Evolutionary conservation across 805 yeast species (phyloP), one percentile per base, ranked within the genome.

Genomic region (Schwanniomyces yamadae): DNA sequence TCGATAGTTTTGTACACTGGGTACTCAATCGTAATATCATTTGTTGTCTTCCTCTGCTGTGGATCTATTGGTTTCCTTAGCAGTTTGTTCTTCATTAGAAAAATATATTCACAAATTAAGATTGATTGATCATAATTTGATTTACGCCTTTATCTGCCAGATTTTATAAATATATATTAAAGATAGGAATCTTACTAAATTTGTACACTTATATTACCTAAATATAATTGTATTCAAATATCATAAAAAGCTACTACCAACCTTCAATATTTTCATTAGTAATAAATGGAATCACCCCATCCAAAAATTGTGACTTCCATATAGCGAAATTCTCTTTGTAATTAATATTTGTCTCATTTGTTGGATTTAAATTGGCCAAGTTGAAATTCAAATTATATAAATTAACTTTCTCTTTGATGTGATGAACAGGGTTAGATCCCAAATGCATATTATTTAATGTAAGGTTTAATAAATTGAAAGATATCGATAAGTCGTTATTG

Each of bases 41-140:
- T 74, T 25, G 63, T 84, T 42, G 76, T 84, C 25, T 91, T 93
- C 59, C 61, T 93, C 32, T 74, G 88, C 26, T 87, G 96, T 46
- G 98, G 97, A 26, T 64, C 96, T 3, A 75, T 89, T 49, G 98
- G 98, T 2, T 87, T 86, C 65, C 42, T 86, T 30, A 75, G 89
- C 45, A 75, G 81, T 47, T 73, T 86, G 63, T 60, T 78, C 54
- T 84, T 93, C 55, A 81, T 88, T 33, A 74, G 86, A 58, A 79
- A 67, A 50, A 89, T 93, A 41, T 93, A 88, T 57, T 71, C 84
- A 10, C 82, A 89, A 40, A 85, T 93, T 52, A 91, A 90, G 64
- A 83, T 90, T 31, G 98, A 93, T 49, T 66, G 55, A 40, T 15
- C 14, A 15, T 27, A 27, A 25, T n/a, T n/a, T n/a, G n/a, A n/a